A percentile compares a stretch with the other conserved stretches of the same genome.
Evolutionary conservation across 768 basidiomycete genomes (phyloP).

Genomic region (Pulveroboletus sp.): DNA sequence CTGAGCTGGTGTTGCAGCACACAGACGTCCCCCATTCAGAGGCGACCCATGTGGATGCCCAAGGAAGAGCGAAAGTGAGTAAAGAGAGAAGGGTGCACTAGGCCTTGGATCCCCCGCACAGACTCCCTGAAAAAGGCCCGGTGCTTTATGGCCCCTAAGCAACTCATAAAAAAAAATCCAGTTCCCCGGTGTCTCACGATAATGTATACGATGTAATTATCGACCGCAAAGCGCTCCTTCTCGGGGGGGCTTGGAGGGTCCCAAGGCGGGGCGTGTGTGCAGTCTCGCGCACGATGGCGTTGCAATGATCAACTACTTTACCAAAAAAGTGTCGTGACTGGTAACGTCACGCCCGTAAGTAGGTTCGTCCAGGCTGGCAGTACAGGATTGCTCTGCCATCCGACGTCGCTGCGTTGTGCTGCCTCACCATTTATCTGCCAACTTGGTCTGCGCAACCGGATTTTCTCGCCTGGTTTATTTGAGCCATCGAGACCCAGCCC

Average conservation of each 20-base stretch:
- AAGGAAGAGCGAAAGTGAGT: too few species aligned
- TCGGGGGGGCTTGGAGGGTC: neutral
- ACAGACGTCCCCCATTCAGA: neutral
- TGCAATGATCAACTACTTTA: constrained; percentile 32
- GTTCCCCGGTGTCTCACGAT: neutral
- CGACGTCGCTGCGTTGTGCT: constrained; percentile 15
- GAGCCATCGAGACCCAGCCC: constrained; percentile 6
- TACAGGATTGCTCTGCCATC: constrained; percentile 27
- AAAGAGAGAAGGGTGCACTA: neutral
- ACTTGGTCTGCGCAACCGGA: constrained; percentile 3
- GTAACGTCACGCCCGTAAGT: constrained; percentile 36
- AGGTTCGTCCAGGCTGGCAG: constrained; percentile 29
- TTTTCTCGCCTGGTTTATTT: constrained; percentile 11
- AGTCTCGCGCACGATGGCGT: too few species aligned
- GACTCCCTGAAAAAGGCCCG: neutral
- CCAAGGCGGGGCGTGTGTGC: too few species aligned
- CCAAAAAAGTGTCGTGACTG: constrained; percentile 30
- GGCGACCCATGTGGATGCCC: neutral
- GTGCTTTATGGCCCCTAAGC: neutral
- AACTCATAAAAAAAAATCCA: neutral
- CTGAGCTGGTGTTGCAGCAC: neutral
- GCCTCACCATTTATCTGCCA: constrained; percentile 7
- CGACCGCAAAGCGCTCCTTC: neutral
- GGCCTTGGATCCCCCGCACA: neutral
- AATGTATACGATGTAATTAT: too few species aligned